phyloP scores from a whole-genome alignment of 2,329 filamentous ascomycete genomes.

The Penicillium sp. region DNA sequence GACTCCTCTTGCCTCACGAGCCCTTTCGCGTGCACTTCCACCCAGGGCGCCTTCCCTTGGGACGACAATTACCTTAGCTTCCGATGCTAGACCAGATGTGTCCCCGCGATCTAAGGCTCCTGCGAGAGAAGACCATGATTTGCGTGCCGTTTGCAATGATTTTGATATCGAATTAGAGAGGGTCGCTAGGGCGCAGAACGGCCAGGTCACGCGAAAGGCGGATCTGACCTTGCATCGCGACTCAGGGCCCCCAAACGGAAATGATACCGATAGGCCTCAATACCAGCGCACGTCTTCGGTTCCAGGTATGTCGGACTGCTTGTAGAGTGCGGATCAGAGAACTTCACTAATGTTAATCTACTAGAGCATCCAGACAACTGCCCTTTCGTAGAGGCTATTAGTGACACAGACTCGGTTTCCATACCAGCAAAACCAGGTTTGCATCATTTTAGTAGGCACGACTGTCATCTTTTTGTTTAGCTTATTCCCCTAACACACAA shows the following conservation, averaged over 20 bases:
- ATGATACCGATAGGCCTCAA: not conserved
- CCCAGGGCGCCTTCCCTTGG: not conserved
- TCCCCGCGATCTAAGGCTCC: not conserved
- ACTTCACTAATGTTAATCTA: not conserved
- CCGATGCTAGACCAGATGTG: not conserved
- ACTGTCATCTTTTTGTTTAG: not conserved
- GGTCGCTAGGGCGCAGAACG: slow-evolving; percentile 1
- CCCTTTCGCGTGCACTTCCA: not conserved
- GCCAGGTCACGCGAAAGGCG: not conserved
- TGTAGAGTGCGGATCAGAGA: not conserved
- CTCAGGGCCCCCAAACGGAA: not conserved
- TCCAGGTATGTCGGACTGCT: not conserved
- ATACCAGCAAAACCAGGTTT: not conserved
- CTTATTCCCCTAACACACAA: not conserved
- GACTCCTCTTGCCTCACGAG: slow-evolving; percentile 2
- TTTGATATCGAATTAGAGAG: slow-evolving; percentile 15
- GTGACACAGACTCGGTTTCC: not conserved
- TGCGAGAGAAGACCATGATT: not conserved
- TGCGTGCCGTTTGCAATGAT: slow-evolving; percentile 5
- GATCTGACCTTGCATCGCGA: not conserved
- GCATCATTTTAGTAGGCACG: not conserved
- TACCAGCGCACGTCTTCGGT: not conserved
- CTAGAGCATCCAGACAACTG: not conserved
- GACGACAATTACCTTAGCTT: not conserved
- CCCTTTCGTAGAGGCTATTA: slow-evolving; percentile 1